Evolutionary conservation across 2,329 filamentous ascomycete species (phyloP), one percentile per base, ranked within the genome.

Genomic region (Botrytis fragariae): DNA sequence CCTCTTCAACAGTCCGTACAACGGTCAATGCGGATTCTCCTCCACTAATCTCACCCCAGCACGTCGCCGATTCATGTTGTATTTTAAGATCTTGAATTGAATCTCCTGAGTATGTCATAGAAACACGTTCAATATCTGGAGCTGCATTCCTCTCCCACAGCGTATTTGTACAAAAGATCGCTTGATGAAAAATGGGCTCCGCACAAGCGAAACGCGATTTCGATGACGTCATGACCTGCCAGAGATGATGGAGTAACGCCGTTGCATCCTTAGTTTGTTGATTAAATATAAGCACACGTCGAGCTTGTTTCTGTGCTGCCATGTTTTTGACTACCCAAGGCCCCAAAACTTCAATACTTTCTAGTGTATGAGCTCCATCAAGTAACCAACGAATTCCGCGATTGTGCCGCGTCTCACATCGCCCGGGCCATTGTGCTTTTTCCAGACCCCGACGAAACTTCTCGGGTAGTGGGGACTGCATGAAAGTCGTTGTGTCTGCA

Each of bases 151-250:
- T 20, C 45, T 64, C 62, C 62, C 62, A 64, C 8, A 45, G 42
- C 20, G 44, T 64, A 32, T 64, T 64, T 18, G 62, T 64, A 10
- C 62, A 64, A 29, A 64, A 64, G 42, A 64, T 48, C 16, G 62
- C 62, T 18, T 45, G n/a, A 18, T 64, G 62, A 6, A 64, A 45
- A 29, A 64, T 18, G 2, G 42, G 20, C 62, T 45, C 29, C 8
- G 7, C 20, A 20, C 42, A 22, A 32, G 12, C 16, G 39, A 29
- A 45, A 32, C 22, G 39, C 18, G 18, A 29, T 25, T n/a, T 25
- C 44, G 16, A 29, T 45, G 42, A 64, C 44, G 16, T 29, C 62
- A 64, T 64, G 4, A 64, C 32, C 18, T 64, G 39, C 62, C 62
- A 64, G 16, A 64, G 62, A 45, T 64, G 12, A 14, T 6, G 62